These are phyloP conservation scores for Pyrenochaeta sp. DNA, from an alignment of 2,329 filamentous ascomycete species.

Conservation along the genomic window DNA sequence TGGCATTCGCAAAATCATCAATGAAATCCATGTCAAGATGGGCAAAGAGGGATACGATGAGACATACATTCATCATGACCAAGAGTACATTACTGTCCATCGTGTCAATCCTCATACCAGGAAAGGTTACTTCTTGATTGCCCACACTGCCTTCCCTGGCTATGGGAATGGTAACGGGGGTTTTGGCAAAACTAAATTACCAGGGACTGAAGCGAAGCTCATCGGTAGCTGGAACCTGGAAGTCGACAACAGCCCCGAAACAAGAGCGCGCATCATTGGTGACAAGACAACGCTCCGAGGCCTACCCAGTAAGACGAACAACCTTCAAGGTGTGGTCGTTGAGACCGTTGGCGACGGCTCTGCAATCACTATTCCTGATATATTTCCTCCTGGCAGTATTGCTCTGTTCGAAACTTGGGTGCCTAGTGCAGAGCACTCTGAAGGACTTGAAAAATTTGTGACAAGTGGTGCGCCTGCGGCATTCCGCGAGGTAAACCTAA, in stretches of 20 bases:
- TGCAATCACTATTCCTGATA: constrained; percentile 79
- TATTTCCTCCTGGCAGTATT: constrained; percentile 92
- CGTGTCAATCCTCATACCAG: constrained; percentile 90
- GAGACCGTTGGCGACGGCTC: constrained; percentile 78
- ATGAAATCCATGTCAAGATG: constrained; percentile 95
- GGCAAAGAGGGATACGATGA: constrained; percentile 94
- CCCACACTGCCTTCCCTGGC: constrained; percentile 93
- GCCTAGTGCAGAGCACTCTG: constrained; percentile 82
- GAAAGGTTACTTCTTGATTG: constrained; percentile 94
- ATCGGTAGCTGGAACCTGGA: constrained; percentile 93
- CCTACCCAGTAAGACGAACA: constrained; percentile 81
- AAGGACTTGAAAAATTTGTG: constrained; percentile 85
- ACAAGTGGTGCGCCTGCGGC: constrained; percentile 81
- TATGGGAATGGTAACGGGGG: constrained; percentile 85
- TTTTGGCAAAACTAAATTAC: constrained; percentile 80
- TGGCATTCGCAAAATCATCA: constrained; percentile 88
- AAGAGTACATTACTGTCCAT: constrained; percentile 95
- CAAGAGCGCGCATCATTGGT: constrained; percentile 68
- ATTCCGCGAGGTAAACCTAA: constrained; percentile 76
- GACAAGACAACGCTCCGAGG: constrained; percentile 80
- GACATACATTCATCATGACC: constrained; percentile 95
- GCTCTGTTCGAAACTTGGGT: constrained; percentile 97
- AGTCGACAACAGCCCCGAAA: constrained; percentile 79
- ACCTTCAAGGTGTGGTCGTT: constrained; percentile 76
- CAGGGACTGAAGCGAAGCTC: constrained; percentile 83